phyloP scores from a whole-genome alignment of 352 stramenopile species.

The Globisporangium carolinianum region DNA sequence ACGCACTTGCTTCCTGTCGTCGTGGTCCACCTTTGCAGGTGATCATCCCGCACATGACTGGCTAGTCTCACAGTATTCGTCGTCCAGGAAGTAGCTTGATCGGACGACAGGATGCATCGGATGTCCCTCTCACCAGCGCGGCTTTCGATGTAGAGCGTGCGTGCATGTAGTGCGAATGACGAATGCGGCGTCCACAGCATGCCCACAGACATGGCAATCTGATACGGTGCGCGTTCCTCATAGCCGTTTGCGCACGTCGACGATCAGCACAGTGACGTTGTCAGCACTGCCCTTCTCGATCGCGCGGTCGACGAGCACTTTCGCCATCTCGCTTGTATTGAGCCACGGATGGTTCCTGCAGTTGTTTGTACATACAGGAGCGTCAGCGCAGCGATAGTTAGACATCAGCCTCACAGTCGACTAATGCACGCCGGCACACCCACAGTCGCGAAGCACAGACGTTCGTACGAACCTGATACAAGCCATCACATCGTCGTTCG shows the following conservation, averaged over 20 bases:
- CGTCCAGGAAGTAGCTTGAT: no score
- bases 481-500: constrained; percentile 55
- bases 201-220: no score
- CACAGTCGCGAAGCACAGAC: background rate
- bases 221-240: background rate
- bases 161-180: no score
- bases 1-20: no score
- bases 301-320: constrained; percentile 57
- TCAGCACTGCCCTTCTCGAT: constrained; percentile 64
- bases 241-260: constrained; percentile 43
- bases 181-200: no score
- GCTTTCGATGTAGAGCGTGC: no score
- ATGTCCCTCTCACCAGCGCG: no score
- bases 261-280: constrained; percentile 72
- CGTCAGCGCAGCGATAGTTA: background rate
- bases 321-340: constrained; percentile 43
- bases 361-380: constrained; percentile 8
- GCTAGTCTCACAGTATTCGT: no score
- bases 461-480: constrained; percentile 37
- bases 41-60: no score
- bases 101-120: no score
- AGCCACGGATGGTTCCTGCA: constrained; percentile 59
- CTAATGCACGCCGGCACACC: background rate
- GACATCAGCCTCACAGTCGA: background rate
- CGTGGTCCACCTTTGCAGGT: no score